Percentiles rank a stretch among this genome's conserved stretches.
phyloP scores from a whole-genome alignment of 306 rosid genomes.

The Neltuma alba region DNA sequence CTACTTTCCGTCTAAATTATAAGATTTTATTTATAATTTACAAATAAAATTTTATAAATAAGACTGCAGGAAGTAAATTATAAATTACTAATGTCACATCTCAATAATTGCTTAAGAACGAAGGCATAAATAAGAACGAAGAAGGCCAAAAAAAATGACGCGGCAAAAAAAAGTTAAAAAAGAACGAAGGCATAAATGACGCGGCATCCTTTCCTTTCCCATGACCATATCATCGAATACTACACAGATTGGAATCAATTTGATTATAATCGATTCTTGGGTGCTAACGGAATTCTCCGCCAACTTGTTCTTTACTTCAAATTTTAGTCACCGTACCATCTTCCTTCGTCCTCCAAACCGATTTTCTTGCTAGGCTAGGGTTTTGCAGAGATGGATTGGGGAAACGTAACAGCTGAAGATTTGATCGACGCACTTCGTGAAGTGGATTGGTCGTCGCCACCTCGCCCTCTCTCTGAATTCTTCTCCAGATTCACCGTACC shows the following conservation, averaged over 20 bases:
- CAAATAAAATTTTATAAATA: too few relatives aligned
- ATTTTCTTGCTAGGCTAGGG: conserved; percentile 17
- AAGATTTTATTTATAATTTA: too few relatives aligned
- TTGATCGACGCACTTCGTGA: conserved; percentile 95
- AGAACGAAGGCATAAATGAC: not conserved
- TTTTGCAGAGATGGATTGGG: conserved; percentile 78
- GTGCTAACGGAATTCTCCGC: not conserved
- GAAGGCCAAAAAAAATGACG: too few relatives aligned
- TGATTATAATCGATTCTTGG: not conserved
- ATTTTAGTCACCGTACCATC: not conserved
- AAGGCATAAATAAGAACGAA: too few relatives aligned
- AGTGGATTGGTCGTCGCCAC: conserved; percentile 99
- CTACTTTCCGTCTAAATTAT: too few relatives aligned
- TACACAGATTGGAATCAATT: not conserved
- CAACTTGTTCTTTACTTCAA: not conserved
- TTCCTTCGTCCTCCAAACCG: not conserved
- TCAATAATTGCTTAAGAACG: too few relatives aligned
- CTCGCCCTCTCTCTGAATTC: conserved; percentile 91
- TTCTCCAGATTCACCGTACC: conserved; percentile 91
- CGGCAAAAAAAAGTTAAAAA: too few relatives aligned
- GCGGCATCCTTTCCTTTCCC: not conserved
- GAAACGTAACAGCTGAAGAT: conserved; percentile 96
- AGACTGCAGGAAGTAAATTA: too few relatives aligned
- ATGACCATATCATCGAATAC: not conserved
- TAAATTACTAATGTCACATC: too few relatives aligned